Evolutionary conservation across 176 grass and related monocot species (phyloP), one percentile per base, ranked within the genome.

Genomic region (Avena eriantha): DNA sequence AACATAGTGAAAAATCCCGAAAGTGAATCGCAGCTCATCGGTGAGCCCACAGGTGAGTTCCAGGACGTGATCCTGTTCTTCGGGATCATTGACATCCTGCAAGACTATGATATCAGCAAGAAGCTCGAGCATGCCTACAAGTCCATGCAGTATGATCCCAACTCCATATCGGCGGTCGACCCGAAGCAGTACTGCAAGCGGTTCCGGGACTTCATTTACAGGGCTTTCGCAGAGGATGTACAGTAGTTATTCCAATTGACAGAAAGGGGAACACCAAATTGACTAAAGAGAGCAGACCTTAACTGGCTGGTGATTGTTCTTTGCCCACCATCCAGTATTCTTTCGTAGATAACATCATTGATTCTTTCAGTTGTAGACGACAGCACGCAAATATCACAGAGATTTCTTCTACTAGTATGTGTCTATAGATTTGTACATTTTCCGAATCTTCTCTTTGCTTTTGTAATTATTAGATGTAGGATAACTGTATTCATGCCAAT

Each of bases 101-200:
- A 97, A 79, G 95, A 97, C 63, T 97, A 95, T n/a, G 95, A 95
- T 26, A 95, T 95, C 8, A 97, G 94, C 54, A 97, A 97, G 88
- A 97, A 97, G 78, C 95, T 97, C 4, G 95, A 97, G 47, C 95
- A 97, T 17, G 95, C 95, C 14, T 97, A 94, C 78, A 97, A 97
- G 76, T 97, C 95, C 23, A 92, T 94, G 87, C 95, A 94, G 68
- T 92, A 94, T 34, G 95, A 77, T 53, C 72, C 83, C 45, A 85
- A 85, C 34, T 97, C 95, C 35, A 97, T 97, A 90, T 97, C 95
- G 2, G 83, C 83, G n/a, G 83, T 85, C n/a, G 83, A 85, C 21
- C 72, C 83, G 0, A 85, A 77, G 29, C 80, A 94, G 46, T 97
- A 97, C 53, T 92, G 92, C n/a, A 97, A 97, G 77, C 72, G 95